A percentile compares a stretch with the other conserved stretches of the same genome.
Evolutionary conservation across 306 rosid species (phyloP).

Genomic region (Geum urbanum): DNA sequence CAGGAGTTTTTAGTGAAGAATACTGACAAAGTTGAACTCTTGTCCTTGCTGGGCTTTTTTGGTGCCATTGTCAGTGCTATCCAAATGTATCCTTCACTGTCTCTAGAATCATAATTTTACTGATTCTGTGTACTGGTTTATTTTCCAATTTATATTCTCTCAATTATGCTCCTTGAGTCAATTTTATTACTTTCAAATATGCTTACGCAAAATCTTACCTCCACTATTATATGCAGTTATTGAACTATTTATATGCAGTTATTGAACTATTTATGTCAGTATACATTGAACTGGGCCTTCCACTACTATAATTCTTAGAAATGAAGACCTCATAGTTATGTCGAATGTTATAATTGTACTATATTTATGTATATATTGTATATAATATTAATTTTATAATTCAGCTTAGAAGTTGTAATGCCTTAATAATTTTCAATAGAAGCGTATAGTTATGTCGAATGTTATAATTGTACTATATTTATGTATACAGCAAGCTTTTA

Average conservation of each 20-base stretch:
- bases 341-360: neutral
- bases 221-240: neutral
- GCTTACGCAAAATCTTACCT: neutral
- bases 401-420: conserved; percentile 18
- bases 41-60: conserved; percentile 75
- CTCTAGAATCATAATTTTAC: conserved; percentile 7
- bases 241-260: too few relatives aligned
- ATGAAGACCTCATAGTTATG: neutral
- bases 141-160: neutral
- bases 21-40: conserved; percentile 84
- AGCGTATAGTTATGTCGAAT: too few relatives aligned
- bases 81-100: conserved; percentile 85
- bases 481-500: too few relatives aligned
- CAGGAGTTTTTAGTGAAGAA: conserved; percentile 88
- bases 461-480: too few relatives aligned
- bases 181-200: neutral
- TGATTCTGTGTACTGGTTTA: neutral
- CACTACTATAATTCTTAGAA: conserved; percentile 17
- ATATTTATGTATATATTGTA: neutral
- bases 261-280: too few relatives aligned
- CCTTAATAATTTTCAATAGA: conserved; percentile 66
- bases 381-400: neutral
- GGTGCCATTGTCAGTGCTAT: conserved; percentile 82
- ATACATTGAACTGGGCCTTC: conserved; percentile 3
- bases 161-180: neutral